phyloP scores from a whole-genome alignment of 2,329 filamentous ascomycete species.

The Colletotrichum limetticola region DNA sequence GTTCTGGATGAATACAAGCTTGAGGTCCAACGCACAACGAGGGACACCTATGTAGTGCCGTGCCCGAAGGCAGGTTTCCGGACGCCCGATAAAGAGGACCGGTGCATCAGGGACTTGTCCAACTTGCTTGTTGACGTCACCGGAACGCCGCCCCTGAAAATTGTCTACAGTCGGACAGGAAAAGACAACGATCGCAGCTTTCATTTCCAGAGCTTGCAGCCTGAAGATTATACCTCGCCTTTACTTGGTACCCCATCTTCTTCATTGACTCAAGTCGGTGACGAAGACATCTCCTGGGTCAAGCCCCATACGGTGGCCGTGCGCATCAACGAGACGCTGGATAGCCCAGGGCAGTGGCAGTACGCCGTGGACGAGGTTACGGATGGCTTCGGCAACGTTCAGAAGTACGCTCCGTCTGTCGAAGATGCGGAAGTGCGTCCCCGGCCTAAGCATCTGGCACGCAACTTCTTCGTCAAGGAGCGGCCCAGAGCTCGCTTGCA shows the following conservation, averaged over 20 bases:
- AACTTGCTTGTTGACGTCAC: slow-evolving; percentile 84
- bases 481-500: slow-evolving; percentile 78
- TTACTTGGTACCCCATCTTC: slow-evolving; percentile 71
- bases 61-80: slow-evolving; percentile 85
- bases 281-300: slow-evolving; percentile 84
- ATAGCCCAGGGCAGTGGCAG: slow-evolving; percentile 81
- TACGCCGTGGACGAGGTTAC: slow-evolving; percentile 93
- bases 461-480: slow-evolving; percentile 87
- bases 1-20: slow-evolving; percentile 95
- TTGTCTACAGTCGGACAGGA: slow-evolving; percentile 90
- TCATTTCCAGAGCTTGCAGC: slow-evolving; percentile 93
- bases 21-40: slow-evolving; percentile 81
- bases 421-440: slow-evolving; percentile 76
- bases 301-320: slow-evolving; percentile 79
- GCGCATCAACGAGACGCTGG: slow-evolving; percentile 90
- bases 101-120: slow-evolving; percentile 89
- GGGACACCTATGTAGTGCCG: slow-evolving; percentile 84
- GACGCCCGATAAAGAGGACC: slow-evolving; percentile 68
- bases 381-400: slow-evolving; percentile 88
- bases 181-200: slow-evolving; percentile 86
- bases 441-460: slow-evolving; percentile 72
- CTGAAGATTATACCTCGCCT: slow-evolving; percentile 85
- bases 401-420: slow-evolving; percentile 74
- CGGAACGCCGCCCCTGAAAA: slow-evolving; percentile 90
- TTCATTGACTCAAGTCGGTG: slow-evolving; percentile 65